Percentiles rank a stretch among this genome's conserved stretches.
phyloP scores from a whole-genome alignment of 2,329 filamentous ascomycete genomes.

The Ceratocystiopsis sp. region DNA sequence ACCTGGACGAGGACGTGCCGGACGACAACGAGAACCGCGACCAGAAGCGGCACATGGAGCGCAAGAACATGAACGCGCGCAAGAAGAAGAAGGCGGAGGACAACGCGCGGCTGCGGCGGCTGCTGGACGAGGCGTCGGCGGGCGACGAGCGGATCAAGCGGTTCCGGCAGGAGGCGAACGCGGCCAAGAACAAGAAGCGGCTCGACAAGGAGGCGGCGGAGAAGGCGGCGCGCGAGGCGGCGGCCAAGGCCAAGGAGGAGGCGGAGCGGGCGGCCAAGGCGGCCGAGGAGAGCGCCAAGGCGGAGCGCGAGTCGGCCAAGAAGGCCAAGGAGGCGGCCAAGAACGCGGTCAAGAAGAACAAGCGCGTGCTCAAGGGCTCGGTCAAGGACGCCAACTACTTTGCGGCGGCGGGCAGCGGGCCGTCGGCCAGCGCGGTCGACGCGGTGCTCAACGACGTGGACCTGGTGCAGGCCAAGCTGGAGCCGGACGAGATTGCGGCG shows the following conservation, averaged over 20 bases:
- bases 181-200: conserved; percentile 90
- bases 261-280: conserved; percentile 67
- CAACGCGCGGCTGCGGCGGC: conserved; percentile 70
- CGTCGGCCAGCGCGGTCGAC: conserved; percentile 64
- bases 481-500: conserved; percentile 74
- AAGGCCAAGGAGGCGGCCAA: conserved; percentile 98
- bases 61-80: conserved; percentile 93
- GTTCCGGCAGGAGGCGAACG: conserved; percentile 83
- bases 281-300: conserved; percentile 75
- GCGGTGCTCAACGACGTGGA: conserved; percentile 73
- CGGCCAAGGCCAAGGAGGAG: conserved; percentile 65
- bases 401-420: conserved; percentile 49
- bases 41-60: conserved; percentile 95
- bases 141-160: conserved; percentile 92
- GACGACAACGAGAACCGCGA: conserved; percentile 98
- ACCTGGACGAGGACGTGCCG: conserved; percentile 95
- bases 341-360: conserved; percentile 99
- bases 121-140: conserved; percentile 74
- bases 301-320: conserved; percentile 66
- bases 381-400: conserved; percentile 99
- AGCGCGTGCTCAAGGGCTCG: conserved; percentile 82
- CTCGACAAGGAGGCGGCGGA: conserved; percentile 82
- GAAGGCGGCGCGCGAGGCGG: conserved; percentile 74
- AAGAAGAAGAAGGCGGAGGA: conserved; percentile 99
- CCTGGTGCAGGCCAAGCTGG: conserved; percentile 70